These are phyloP conservation scores for Suillus subluteus DNA, from an alignment of 768 basidiomycete genomes.

Conservation along the genomic window DNA sequence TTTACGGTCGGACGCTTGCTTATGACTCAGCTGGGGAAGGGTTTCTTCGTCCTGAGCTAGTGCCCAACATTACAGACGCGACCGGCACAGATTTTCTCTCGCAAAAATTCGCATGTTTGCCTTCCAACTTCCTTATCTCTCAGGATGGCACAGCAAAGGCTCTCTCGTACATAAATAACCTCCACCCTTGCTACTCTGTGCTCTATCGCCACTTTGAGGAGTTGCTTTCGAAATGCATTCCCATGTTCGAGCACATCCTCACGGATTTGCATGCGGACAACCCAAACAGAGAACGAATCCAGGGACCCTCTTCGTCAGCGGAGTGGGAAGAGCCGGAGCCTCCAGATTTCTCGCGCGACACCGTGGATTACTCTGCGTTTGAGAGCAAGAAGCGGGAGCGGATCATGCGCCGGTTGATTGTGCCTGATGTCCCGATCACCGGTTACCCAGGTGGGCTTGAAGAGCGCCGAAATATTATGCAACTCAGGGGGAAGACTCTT, in stretches of 20 bases:
- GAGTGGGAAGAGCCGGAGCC: slow-evolving; percentile 53
- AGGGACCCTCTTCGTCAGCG: slow-evolving; percentile 43
- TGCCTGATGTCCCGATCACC: slow-evolving; percentile 45
- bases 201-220: slow-evolving; percentile 39
- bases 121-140: slow-evolving; percentile 45
- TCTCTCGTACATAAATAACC: slow-evolving; percentile 57
- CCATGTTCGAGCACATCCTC: slow-evolving; percentile 54
- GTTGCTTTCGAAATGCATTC: slow-evolving; percentile 42
- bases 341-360: slow-evolving; percentile 53
- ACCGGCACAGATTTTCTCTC: slow-evolving; percentile 46
- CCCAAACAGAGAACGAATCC: slow-evolving; percentile 45
- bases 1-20: slow-evolving; percentile 45
- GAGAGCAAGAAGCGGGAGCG: slow-evolving; percentile 47
- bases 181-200: slow-evolving; percentile 39
- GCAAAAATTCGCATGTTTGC: slow-evolving; percentile 44
- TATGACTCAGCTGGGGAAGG: slow-evolving; percentile 24
- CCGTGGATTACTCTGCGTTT: slow-evolving; percentile 49
- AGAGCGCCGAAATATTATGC: slow-evolving; percentile 41
- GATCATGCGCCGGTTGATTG: slow-evolving; percentile 46
- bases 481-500: slow-evolving; percentile 40
- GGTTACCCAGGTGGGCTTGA: slow-evolving; percentile 54
- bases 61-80: slow-evolving; percentile 25
- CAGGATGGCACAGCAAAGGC: slow-evolving; percentile 34
- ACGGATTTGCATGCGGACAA: slow-evolving; percentile 57
- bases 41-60: slow-evolving; percentile 29